Conservation (phyloP, 192 early-diverging fungal genomes). For the Nowakowskiella sp. region DNA sequence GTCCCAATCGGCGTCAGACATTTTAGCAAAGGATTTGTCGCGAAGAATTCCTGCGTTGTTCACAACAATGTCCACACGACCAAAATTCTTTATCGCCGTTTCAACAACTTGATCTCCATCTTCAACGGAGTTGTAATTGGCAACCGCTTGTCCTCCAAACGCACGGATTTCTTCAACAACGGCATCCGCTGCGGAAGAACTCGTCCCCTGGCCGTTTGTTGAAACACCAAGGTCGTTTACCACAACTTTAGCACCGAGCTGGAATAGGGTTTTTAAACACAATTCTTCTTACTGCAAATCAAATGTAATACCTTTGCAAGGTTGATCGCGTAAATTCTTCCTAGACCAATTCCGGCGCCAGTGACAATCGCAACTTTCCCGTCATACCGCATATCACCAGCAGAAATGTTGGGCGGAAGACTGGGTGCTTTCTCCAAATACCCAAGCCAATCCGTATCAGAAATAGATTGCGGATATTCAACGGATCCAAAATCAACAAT, state of each 20-base stretch:
- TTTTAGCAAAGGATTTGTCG: slow-evolving; percentile 87
- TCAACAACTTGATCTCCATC: slow-evolving; percentile 91
- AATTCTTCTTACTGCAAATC: neutral
- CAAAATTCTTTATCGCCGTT: slow-evolving; percentile 77
- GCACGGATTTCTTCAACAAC: slow-evolving; percentile 78
- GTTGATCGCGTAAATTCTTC: slow-evolving; percentile 76
- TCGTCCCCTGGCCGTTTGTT: slow-evolving; percentile 30
- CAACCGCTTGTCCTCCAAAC: slow-evolving; percentile 82
- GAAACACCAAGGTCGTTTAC: slow-evolving; percentile 83
- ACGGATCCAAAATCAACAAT: slow-evolving; percentile 57
- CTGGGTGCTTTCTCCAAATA: slow-evolving; percentile 68
- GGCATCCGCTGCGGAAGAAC: slow-evolving; percentile 46
- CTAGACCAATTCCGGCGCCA: slow-evolving; percentile 89
- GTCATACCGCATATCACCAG: slow-evolving; percentile 56
- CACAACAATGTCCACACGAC: slow-evolving; percentile 65
- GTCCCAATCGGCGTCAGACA: slow-evolving; percentile 93
- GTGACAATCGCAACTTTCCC: slow-evolving; percentile 81
- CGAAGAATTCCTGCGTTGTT: slow-evolving; percentile 98
- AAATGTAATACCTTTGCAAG: slow-evolving; percentile 55
- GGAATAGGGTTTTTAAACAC: slow-evolving; percentile 2
- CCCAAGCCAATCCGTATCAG: slow-evolving; percentile 75
- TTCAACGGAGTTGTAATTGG: slow-evolving; percentile 87
- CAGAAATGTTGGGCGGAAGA: slow-evolving; percentile 52
- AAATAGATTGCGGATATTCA: slow-evolving; percentile 63
- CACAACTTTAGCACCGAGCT: slow-evolving; percentile 79